phyloP scores from a whole-genome alignment of 2,329 filamentous ascomycete species.

The Trichothecium roseum region DNA sequence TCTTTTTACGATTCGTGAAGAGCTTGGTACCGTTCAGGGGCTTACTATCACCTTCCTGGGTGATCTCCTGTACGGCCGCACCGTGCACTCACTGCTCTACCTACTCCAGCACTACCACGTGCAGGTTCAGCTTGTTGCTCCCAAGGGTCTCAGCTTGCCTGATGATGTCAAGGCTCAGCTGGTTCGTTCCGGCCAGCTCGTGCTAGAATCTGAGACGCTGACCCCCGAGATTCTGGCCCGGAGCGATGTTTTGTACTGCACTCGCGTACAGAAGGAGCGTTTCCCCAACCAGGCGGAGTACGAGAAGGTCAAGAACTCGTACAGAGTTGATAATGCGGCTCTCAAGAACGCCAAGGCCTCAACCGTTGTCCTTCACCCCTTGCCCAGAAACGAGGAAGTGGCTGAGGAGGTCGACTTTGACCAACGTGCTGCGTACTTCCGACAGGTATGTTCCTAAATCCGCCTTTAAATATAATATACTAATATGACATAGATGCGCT shows the following conservation, averaged over 20 bases:
- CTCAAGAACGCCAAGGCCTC: conserved; percentile 84
- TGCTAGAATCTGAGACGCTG: conserved; percentile 64
- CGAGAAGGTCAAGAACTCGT: conserved; percentile 77
- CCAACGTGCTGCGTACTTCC: conserved; percentile 91
- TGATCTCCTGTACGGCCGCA: conserved; percentile 85
- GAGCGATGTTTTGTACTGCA: conserved; percentile 94
- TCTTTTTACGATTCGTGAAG: conserved; percentile 96
- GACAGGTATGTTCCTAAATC: conserved; percentile 65
- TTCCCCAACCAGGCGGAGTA: conserved; percentile 76
- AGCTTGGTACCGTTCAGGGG: conserved; percentile 89
- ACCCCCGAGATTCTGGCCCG: conserved; percentile 78
- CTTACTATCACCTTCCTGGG: conserved; percentile 94
- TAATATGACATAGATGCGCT: conserved; percentile 63
- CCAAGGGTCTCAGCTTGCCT: conserved; percentile 68
- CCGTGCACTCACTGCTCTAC: conserved; percentile 91
- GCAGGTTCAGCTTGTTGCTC: conserved; percentile 82
- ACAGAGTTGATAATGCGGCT: conserved; percentile 82
- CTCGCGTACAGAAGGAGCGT: conserved; percentile 90
- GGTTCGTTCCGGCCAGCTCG: conserved; percentile 62
- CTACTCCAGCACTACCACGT: conserved; percentile 94
- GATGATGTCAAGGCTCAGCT: conserved; percentile 63
- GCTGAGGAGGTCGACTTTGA: conserved; percentile 96
- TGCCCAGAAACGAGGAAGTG: conserved; percentile 89
- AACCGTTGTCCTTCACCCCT: conserved; percentile 91
- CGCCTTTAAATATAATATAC: not conserved